Conservation (phyloP, 1,284 basidiomycete genomes). For the Boletus hoseneyae region DNA sequence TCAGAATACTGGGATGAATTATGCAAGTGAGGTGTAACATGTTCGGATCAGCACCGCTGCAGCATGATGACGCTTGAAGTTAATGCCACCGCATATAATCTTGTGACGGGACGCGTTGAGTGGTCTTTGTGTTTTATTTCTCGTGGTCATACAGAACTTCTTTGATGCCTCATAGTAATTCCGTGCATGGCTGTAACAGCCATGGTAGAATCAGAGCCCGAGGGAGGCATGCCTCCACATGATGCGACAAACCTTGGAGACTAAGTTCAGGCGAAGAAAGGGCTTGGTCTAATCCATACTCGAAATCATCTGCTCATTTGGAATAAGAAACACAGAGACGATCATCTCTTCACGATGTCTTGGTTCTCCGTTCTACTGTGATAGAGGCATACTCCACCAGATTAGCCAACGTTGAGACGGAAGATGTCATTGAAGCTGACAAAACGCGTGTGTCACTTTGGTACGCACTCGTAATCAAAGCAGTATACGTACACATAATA, state of each 20-base stretch:
- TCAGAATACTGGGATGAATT: slow-evolving; percentile 20
- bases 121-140: slow-evolving; percentile 2
- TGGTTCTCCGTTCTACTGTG: slow-evolving; percentile 2
- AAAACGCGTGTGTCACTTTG: slow-evolving; percentile 2
- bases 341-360: slow-evolving; percentile 3
- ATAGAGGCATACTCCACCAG: background rate
- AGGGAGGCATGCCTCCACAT: background rate
- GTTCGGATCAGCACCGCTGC: background rate
- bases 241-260: background rate
- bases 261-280: background rate
- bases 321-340: slow-evolving; percentile 16
- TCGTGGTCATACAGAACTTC: background rate
- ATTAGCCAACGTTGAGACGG: slow-evolving; percentile 71
- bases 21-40: slow-evolving; percentile 13
- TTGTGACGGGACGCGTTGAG: background rate
- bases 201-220: background rate
- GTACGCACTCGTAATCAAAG: background rate
- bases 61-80: no score
- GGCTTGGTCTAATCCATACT: background rate
- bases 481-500: slow-evolving; percentile 78
- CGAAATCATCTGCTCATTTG: slow-evolving; percentile 12
- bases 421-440: slow-evolving; percentile 82
- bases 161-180: background rate
- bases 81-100: background rate
- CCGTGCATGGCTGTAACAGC: background rate